These are phyloP conservation scores for Bipolaris bicolor DNA, from an alignment of 2,329 filamentous ascomycete genomes.

Conservation along the genomic window DNA sequence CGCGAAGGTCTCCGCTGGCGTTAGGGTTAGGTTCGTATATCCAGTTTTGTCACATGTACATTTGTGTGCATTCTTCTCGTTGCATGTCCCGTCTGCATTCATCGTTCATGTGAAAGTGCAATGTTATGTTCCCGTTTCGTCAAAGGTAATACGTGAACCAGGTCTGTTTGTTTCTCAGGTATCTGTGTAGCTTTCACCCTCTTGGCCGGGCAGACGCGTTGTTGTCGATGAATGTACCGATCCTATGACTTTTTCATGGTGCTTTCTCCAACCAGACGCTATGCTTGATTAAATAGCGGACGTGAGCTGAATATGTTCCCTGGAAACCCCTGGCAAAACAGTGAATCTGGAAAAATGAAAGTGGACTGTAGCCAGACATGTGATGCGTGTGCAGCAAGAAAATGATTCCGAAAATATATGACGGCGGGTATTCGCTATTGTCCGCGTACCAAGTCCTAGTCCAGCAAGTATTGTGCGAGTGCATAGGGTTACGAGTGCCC, in stretches of 20 bases:
- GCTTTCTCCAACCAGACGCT: neutral
- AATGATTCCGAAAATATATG: too few species aligned
- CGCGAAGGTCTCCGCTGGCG: conserved; percentile 36
- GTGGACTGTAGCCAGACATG: neutral
- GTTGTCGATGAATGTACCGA: too few species aligned
- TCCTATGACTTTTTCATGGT: neutral
- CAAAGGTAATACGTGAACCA: neutral
- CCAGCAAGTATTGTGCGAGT: too few species aligned
- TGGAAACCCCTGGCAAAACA: too few species aligned
- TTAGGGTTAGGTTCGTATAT: conserved; percentile 42
- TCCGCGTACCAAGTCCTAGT: too few species aligned
- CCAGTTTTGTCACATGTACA: conserved; percentile 30
- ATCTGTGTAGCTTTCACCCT: neutral
- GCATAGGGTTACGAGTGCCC: too few species aligned
- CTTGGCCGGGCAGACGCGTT: neutral
- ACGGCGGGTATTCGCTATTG: too few species aligned
- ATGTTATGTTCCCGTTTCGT: neutral
- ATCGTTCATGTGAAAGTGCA: neutral
- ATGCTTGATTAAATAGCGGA: neutral
- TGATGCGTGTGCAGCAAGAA: too few species aligned
- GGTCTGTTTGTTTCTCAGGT: neutral
- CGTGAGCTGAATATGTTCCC: too few species aligned
- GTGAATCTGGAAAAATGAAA: too few species aligned
- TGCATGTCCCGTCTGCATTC: neutral
- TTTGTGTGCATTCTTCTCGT: conserved; percentile 9